These are phyloP conservation scores for Chrysosporium keratinophilum DNA, from an alignment of 2,329 filamentous ascomycete genomes.

Conservation along the genomic window DNA sequence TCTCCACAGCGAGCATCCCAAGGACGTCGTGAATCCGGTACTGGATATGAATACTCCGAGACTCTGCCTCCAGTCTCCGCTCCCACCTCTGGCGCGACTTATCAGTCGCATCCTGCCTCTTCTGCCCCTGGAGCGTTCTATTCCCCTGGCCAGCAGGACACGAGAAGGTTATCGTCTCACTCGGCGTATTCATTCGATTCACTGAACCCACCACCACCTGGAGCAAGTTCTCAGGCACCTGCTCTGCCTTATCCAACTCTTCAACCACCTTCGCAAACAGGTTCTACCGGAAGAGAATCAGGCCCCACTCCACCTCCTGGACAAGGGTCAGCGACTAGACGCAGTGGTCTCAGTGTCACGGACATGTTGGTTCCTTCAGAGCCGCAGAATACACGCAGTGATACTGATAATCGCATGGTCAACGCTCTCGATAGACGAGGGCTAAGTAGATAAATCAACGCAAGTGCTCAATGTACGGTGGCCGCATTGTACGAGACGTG, in stretches of 20 bases:
- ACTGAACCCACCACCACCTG: slow-evolving; percentile 34
- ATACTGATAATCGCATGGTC: slow-evolving; percentile 43
- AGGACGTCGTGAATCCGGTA: slow-evolving; percentile 36
- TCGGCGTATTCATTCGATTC: slow-evolving; percentile 35
- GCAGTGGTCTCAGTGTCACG: slow-evolving; percentile 39
- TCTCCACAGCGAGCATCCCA: slow-evolving; percentile 28
- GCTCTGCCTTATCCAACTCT: slow-evolving; percentile 28
- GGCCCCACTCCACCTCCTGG: slow-evolving; percentile 33
- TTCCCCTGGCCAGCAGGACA: slow-evolving; percentile 27
- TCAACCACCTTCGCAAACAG: slow-evolving; percentile 25
- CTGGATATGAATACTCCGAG: slow-evolving; percentile 39
- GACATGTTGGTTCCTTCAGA: slow-evolving; percentile 40
- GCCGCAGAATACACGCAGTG: slow-evolving; percentile 31
- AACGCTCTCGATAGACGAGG: slow-evolving; percentile 38
- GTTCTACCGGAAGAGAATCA: slow-evolving; percentile 23
- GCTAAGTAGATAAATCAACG: slow-evolving; percentile 21
- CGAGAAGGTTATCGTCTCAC: slow-evolving; percentile 36
- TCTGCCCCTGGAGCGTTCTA: slow-evolving; percentile 31
- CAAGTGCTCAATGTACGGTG: not conserved
- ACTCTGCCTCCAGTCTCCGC: slow-evolving; percentile 40
- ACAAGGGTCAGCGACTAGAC: slow-evolving; percentile 27
- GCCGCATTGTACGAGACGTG: not conserved
- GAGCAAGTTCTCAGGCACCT: slow-evolving; percentile 20
- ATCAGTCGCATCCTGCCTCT: slow-evolving; percentile 29
- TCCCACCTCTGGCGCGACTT: slow-evolving; percentile 34